Percentiles rank a stretch among this genome's conserved stretches.
These are phyloP conservation scores for Chamaenerion angustifolium DNA, from an alignment of 345 rosid genomes.

Conservation along the genomic window DNA sequence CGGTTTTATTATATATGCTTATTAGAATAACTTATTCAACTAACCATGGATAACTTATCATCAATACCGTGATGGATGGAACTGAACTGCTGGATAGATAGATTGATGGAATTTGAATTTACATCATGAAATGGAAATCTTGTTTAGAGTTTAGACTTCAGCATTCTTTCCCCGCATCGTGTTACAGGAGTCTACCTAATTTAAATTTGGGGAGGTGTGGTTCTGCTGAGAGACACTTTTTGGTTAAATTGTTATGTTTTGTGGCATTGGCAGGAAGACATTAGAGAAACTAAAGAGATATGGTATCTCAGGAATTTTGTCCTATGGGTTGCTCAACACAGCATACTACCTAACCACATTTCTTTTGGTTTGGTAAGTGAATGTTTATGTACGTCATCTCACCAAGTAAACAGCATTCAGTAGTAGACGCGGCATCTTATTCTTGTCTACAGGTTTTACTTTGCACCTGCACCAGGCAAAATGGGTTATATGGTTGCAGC, in stretches of 20 bases:
- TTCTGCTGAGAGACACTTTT: neutral
- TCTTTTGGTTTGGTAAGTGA: constrained; percentile 73
- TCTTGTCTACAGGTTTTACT: constrained; percentile 51
- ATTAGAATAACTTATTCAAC: no score
- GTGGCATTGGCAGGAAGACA: constrained; percentile 19
- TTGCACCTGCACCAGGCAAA: constrained; percentile 70
- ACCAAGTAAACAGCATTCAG: no score
- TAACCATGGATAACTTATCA: no score
- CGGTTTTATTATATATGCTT: no score
- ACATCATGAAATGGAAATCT: no score
- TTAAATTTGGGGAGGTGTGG: no score
- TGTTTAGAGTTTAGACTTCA: no score
- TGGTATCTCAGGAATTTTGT: constrained; percentile 69
- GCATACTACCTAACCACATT: constrained; percentile 61
- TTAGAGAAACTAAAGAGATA: constrained; percentile 59
- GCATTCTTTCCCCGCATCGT: no score
- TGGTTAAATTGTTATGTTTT: constrained; percentile 3
- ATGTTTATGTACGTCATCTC: neutral
- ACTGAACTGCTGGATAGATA: no score
- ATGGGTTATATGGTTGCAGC: constrained; percentile 72
- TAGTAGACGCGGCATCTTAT: neutral
- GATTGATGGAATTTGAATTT: no score
- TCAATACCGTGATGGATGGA: no score
- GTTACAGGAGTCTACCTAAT: no score
- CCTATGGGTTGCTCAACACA: constrained; percentile 73